Conservation (phyloP, 1,284 basidiomycete species). For the Trichosporon sp. region DNA sequence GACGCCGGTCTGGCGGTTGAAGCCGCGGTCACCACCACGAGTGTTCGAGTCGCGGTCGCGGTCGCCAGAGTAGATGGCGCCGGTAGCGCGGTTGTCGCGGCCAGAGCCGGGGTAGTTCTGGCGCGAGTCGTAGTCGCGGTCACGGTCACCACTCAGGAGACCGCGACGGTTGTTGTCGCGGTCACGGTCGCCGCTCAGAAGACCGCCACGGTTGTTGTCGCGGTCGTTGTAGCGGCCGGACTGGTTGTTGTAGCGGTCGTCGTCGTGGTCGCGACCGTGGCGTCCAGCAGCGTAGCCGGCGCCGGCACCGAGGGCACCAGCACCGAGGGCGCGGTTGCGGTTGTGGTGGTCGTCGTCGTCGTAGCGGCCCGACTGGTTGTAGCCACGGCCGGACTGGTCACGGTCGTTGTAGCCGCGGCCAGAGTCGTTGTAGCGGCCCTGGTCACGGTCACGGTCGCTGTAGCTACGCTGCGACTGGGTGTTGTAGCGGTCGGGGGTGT, state of each 20-base stretch:
- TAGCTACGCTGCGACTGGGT: neutral
- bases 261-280: neutral
- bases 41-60: neutral
- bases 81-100: neutral
- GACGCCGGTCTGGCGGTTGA: neutral
- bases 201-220: no score
- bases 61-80: neutral
- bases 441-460: neutral
- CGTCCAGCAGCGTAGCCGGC: neutral
- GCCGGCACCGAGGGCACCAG: neutral
- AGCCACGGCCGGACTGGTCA: neutral
- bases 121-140: neutral
- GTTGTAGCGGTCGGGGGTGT: no score
- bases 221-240: neutral
- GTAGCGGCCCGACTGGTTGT: neutral
- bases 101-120: neutral
- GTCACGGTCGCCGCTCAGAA: no score
- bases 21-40: neutral
- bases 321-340: neutral
- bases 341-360: neutral
- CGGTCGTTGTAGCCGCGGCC: neutral
- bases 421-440: no score
- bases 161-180: no score
- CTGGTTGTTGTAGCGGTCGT: neutral
- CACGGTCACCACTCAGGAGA: no score